Evolutionary conservation across 2,329 filamentous ascomycete genomes (phyloP), one percentile per base, ranked within the genome.

Genomic region (Colletotrichum sp.): DNA sequence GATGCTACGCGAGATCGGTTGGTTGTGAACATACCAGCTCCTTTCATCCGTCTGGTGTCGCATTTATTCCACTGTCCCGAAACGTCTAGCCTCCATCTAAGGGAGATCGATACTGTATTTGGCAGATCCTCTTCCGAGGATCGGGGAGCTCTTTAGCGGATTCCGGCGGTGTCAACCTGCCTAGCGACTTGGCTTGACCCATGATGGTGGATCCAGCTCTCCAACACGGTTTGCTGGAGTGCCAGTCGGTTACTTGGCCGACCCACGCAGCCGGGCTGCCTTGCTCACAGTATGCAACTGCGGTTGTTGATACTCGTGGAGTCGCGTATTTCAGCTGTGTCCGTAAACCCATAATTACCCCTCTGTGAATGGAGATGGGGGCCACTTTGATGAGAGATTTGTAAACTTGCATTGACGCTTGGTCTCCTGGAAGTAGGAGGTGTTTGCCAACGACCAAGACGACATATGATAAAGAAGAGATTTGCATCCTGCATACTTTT

Each of bases 41-140:
- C 18, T 21, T 21, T 21, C 36, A 36, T 57, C 58, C 32, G 36
- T 48, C 38, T n/a, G 24, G 13, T 34, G 70, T 75, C 36, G 57
- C 28, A 73, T 64, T 16, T 15, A 65, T 72, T 16, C 73, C 70
- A 73, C 73, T 12, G 43, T 58, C 58, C 43, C 73, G 70, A 73
- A 75, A 75, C 70, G 16, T 13, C 32, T 15, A 3, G 48, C 9
- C 48, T 12, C 73, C 70, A 32, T 65, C 15, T 6, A 13, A 13
- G 18, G 64, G 18, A 58, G 73, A 73, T 75, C 73, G 28, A 21
- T 73, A 55, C 73, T 61, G 12, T 8, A 52, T 65, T 64, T 24
- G 64, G 73, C 26, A 72, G 30, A 63, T 36, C 18, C n/a, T 26
- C 26, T 32, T 57, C 36, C 73, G 69, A 68, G 52, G 21, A 36